A percentile compares a stretch with the other conserved stretches of the same genome.
Evolutionary conservation across 2,329 filamentous ascomycete species (phyloP).

Genomic region (Arthroderma uncinatum): DNA sequence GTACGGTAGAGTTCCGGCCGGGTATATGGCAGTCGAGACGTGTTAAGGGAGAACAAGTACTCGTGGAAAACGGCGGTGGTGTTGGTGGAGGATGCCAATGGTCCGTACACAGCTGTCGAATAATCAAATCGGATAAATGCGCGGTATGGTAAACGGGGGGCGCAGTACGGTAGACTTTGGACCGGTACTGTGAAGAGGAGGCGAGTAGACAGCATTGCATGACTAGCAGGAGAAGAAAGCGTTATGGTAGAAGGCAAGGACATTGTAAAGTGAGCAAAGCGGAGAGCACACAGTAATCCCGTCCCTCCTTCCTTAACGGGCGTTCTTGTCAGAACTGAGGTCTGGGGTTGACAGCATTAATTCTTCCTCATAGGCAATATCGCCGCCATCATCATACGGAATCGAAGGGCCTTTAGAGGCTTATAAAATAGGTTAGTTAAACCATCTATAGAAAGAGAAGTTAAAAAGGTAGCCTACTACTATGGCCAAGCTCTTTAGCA

Average conservation of each 20-base stretch:
- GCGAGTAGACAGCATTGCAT: neutral
- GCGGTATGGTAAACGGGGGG: too few species aligned
- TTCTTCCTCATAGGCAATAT: constrained; percentile 4
- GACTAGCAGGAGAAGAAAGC: neutral
- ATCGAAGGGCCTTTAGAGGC: neutral
- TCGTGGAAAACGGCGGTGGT: neutral
- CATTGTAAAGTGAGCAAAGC: neutral
- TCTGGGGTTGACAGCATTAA: neutral
- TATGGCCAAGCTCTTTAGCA: neutral
- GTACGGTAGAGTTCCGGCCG: neutral
- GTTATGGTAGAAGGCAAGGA: neutral
- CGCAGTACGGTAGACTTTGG: too few species aligned
- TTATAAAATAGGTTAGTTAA: neutral
- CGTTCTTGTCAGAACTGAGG: too few species aligned
- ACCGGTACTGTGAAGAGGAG: too few species aligned
- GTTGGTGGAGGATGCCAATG: too few species aligned
- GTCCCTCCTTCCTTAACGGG: neutral
- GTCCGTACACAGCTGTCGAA: too few species aligned
- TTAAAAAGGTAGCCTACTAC: neutral
- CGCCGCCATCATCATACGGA: neutral
- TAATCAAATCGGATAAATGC: neutral
- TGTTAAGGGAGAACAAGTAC: neutral
- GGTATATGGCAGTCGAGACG: neutral
- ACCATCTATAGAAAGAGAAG: neutral
- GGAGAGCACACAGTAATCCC: neutral